Percentiles rank a stretch among this genome's conserved stretches.
Conservation (phyloP, 495 filamentous ascomycete species). For the Penicillium desertorum region DNA sequence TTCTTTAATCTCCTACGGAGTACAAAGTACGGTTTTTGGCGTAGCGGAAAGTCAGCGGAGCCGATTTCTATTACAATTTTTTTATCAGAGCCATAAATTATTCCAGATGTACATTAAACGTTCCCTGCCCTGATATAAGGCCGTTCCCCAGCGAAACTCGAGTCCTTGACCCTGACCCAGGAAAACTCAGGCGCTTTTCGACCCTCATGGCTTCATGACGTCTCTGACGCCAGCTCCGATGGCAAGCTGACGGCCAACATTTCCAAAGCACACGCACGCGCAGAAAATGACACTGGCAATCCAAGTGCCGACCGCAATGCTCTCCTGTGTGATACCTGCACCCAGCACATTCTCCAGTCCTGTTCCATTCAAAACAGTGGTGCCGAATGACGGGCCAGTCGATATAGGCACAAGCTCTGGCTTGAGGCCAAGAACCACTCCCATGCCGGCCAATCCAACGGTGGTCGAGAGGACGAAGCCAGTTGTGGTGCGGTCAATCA, state of each 20-base stretch:
- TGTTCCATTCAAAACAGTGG: slow-evolving; percentile 33
- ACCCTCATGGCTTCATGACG: slow-evolving; percentile 23
- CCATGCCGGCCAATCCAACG: slow-evolving; percentile 73
- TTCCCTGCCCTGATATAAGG: slow-evolving; percentile 2
- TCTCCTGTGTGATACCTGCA: slow-evolving; percentile 67
- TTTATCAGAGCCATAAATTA: slow-evolving; percentile 10
- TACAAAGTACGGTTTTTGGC: neutral
- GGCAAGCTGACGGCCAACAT: slow-evolving; percentile 81
- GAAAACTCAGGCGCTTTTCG: neutral
- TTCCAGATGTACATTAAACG: slow-evolving; percentile 13
- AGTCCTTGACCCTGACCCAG: neutral
- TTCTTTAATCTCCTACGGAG: neutral
- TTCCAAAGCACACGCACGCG: slow-evolving; percentile 92
- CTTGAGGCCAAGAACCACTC: slow-evolving; percentile 66
- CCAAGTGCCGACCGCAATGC: slow-evolving; percentile 79
- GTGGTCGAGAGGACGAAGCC: slow-evolving; percentile 74
- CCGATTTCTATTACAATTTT: slow-evolving; percentile 19
- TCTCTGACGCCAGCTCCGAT: slow-evolving; percentile 33
- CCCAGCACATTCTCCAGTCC: slow-evolving; percentile 45
- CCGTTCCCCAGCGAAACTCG: neutral
- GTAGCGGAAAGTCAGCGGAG: neutral
- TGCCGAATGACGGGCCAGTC: slow-evolving; percentile 44
- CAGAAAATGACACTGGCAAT: slow-evolving; percentile 91
- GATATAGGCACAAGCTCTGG: slow-evolving; percentile 71
- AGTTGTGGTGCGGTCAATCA: slow-evolving; percentile 84